These are phyloP conservation scores for Colletotrichum salicis DNA, from an alignment of 2,329 filamentous ascomycete species.

Conservation along the genomic window DNA sequence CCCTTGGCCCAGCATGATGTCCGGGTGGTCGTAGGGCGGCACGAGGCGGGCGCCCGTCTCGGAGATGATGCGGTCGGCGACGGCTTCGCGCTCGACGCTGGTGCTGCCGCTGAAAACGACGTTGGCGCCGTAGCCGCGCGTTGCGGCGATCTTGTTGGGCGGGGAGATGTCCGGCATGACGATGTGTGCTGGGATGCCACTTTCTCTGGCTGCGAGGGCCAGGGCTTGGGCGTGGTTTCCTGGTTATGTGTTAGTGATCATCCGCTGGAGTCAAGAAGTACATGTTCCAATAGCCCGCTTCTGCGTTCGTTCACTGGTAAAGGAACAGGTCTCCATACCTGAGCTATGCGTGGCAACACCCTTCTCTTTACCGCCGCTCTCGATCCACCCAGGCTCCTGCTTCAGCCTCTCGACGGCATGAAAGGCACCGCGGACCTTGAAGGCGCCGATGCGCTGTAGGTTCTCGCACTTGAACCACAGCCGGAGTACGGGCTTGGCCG, in stretches of 20 bases:
- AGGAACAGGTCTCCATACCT: constrained; percentile 61
- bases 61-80: constrained; percentile 73
- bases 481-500: constrained; percentile 72
- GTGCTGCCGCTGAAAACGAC: constrained; percentile 88
- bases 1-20: constrained; percentile 94
- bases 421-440: constrained; percentile 92
- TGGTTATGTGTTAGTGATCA: constrained; percentile 45
- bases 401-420: constrained; percentile 81
- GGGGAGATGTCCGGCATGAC: constrained; percentile 92
- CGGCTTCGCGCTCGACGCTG: constrained; percentile 81
- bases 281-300: constrained; percentile 10
- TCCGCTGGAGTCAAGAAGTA: not conserved
- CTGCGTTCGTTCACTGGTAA: not conserved
- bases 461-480: constrained; percentile 98
- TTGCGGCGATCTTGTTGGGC: constrained; percentile 87
- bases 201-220: constrained; percentile 81
- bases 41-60: constrained; percentile 82
- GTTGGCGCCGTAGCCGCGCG: constrained; percentile 78
- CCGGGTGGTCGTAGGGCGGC: constrained; percentile 90
- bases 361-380: constrained; percentile 65
- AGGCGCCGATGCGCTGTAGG: constrained; percentile 87
- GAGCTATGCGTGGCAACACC: constrained; percentile 93
- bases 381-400: constrained; percentile 68
- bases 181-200: constrained; percentile 82
- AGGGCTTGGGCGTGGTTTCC: constrained; percentile 97